A percentile compares a stretch with the other conserved stretches of the same genome.
phyloP scores from a whole-genome alignment of 2,329 filamentous ascomycete species.

The Raffaelea deltoideospora region DNA sequence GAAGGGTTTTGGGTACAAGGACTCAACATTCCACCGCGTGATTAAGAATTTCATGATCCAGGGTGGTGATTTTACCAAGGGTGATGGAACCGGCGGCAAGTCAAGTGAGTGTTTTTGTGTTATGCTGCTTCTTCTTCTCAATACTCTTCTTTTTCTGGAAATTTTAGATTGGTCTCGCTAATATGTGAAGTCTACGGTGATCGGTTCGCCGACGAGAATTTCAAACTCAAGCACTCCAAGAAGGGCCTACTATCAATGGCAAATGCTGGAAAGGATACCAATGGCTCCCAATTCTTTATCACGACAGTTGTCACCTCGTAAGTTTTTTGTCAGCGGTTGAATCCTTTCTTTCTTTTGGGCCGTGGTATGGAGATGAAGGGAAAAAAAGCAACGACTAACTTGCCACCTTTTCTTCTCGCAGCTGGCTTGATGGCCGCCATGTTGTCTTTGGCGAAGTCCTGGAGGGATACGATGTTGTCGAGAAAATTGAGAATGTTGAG shows the following conservation, averaged over 20 bases:
- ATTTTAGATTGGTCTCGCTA: no score
- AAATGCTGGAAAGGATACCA: slow-evolving; percentile 73
- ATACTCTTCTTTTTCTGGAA: background rate
- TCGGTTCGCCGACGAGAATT: slow-evolving; percentile 83
- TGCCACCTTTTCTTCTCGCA: slow-evolving; percentile 16
- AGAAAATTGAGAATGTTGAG: slow-evolving; percentile 59
- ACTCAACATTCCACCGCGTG: slow-evolving; percentile 74
- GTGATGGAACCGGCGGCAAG: slow-evolving; percentile 72
- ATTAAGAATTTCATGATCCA: slow-evolving; percentile 90
- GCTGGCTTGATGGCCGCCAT: slow-evolving; percentile 72
- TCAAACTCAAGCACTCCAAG: slow-evolving; percentile 87
- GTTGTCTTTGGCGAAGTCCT: slow-evolving; percentile 83
- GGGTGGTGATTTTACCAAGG: slow-evolving; percentile 75
- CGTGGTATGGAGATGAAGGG: no score
- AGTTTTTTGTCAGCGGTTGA: slow-evolving; percentile 18
- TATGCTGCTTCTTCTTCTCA: no score
- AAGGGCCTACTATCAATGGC: slow-evolving; percentile 74
- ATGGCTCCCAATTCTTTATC: slow-evolving; percentile 84
- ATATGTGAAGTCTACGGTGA: slow-evolving; percentile 60
- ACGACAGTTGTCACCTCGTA: slow-evolving; percentile 67
- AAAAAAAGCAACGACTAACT: background rate
- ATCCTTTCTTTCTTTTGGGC: no score
- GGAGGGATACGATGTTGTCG: slow-evolving; percentile 69
- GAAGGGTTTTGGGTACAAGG: slow-evolving; percentile 74
- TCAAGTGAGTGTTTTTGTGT: slow-evolving; percentile 46